These are phyloP conservation scores for Botryotinia narcissicola DNA, from an alignment of 2,329 filamentous ascomycete genomes.

Conservation along the genomic window DNA sequence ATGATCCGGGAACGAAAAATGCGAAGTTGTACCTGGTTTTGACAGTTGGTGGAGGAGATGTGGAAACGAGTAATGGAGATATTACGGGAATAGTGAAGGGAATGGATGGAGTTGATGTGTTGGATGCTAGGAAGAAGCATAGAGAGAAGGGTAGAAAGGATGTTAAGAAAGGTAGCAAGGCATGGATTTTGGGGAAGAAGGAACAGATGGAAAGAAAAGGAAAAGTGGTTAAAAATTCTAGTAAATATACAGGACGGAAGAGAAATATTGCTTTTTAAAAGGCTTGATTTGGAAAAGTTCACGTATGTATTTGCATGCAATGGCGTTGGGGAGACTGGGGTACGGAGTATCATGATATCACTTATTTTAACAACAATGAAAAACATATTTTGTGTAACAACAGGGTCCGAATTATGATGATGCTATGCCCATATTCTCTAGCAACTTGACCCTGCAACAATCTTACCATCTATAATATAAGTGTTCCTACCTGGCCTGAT, in stretches of 20 bases:
- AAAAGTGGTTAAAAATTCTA: constrained; percentile 86
- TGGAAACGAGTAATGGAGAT: constrained; percentile 54
- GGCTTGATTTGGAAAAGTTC: neutral
- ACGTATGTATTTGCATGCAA: constrained; percentile 27
- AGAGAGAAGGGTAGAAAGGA: constrained; percentile 49
- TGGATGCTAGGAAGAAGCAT: constrained; percentile 62
- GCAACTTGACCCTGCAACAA: neutral
- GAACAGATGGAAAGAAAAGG: constrained; percentile 93
- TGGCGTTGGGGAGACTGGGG: constrained; percentile 31
- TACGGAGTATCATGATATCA: constrained; percentile 23
- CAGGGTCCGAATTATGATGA: neutral
- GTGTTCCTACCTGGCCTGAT: neutral
- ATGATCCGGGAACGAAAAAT: constrained; percentile 95
- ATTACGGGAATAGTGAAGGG: constrained; percentile 88
- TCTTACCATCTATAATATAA: too few species aligned
- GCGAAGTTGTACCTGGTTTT: constrained; percentile 94
- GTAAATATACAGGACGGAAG: constrained; percentile 92
- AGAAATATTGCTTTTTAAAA: constrained; percentile 71
- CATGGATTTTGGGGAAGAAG: constrained; percentile 83
- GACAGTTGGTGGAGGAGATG: constrained; percentile 69
- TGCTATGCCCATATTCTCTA: neutral
- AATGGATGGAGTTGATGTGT: constrained; percentile 83
- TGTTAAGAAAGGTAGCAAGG: constrained; percentile 77
- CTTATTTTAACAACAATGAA: neutral
- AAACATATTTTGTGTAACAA: neutral